These are phyloP conservation scores for Myxozyma neglecta DNA, from an alignment of 805 yeast genomes.

Conservation along the genomic window DNA sequence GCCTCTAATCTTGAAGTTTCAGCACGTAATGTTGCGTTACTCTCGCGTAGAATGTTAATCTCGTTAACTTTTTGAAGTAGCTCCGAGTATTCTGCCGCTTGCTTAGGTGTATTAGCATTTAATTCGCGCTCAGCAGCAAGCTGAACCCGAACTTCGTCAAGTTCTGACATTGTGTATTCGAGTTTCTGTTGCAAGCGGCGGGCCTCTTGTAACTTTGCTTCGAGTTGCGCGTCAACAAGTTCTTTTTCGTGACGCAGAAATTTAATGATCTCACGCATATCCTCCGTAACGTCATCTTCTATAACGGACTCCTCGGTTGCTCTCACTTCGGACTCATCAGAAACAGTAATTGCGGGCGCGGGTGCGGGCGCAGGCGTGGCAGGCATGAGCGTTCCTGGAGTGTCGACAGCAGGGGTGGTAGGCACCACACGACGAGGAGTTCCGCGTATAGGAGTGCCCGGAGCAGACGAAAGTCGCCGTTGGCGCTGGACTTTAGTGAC, in stretches of 20 bases:
- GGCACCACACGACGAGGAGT: background rate
- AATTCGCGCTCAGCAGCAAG: slow-evolving; percentile 41
- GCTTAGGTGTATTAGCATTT: slow-evolving; percentile 12
- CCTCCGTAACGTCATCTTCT: slow-evolving; percentile 31
- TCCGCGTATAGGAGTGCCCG: slow-evolving; percentile 10
- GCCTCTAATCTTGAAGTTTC: slow-evolving; percentile 45
- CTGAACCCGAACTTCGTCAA: slow-evolving; percentile 55
- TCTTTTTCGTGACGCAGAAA: slow-evolving; percentile 77
- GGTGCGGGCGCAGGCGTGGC: background rate
- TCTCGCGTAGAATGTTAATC: slow-evolving; percentile 63
- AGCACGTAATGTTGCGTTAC: slow-evolving; percentile 61
- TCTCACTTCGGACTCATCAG: background rate
- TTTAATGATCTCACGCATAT: slow-evolving; percentile 54
- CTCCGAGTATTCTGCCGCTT: slow-evolving; percentile 46
- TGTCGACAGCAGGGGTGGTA: background rate
- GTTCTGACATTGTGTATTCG: slow-evolving; percentile 49
- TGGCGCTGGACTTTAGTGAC: slow-evolving; percentile 21
- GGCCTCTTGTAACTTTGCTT: slow-evolving; percentile 54
- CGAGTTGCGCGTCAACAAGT: slow-evolving; percentile 59
- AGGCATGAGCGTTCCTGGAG: background rate
- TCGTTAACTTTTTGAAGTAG: slow-evolving; percentile 58
- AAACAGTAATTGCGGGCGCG: background rate
- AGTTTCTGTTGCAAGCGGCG: slow-evolving; percentile 54
- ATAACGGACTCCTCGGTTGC: background rate
- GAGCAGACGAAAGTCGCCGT: background rate